Evolutionary conservation across 2,329 filamentous ascomycete genomes (phyloP), one percentile per base, ranked within the genome.

Genomic region (Ophiosphaerella narmari): DNA sequence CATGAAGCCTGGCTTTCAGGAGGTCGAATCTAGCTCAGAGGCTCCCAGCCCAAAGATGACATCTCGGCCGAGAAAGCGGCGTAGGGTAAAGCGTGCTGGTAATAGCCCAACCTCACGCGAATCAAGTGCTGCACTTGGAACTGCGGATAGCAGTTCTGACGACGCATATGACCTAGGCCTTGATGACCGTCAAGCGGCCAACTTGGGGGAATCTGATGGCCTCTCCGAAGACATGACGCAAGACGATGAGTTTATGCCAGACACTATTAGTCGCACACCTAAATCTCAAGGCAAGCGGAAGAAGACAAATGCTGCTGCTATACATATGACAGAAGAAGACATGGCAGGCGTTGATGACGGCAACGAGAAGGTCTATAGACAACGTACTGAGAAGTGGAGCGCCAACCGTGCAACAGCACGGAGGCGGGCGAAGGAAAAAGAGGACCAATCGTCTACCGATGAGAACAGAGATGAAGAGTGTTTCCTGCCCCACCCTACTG

Each of bases 401-500:
- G 76, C 80, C 39, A 78, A 82, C 55, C 80, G 88, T 63, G 81
- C 82, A 52, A 78, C 78, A 48, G 87, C 87, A 40, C 78, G 88
- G 50, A 75, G 72, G 58, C 75, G 76, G 58, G 71, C 76, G 9
- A 57, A 58, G 47, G 65, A 78, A 45, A 71, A 73, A 41, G 66
- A 57, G n/a, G 62, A 57, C 8, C 53, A 68, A 13, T 36, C 45
- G 8, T 31, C 49, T 14, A 35, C 31, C 1, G 66, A 70, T 4
- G 65, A 80, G 4, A 63, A 74, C 2, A 70, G 66, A 7, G 76
- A 78, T 13, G 79, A 81, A 31, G 87, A 99, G 74, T 96, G 91
- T 87, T 85, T 90, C 59, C 88, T 90, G 64, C 90, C 91, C 4
- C 91, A 95, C 59, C 95, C 94, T 0, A 90, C 89, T 33, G 83